phyloP scores from a whole-genome alignment of 768 basidiomycete genomes.

The Boletus reticulatus region DNA sequence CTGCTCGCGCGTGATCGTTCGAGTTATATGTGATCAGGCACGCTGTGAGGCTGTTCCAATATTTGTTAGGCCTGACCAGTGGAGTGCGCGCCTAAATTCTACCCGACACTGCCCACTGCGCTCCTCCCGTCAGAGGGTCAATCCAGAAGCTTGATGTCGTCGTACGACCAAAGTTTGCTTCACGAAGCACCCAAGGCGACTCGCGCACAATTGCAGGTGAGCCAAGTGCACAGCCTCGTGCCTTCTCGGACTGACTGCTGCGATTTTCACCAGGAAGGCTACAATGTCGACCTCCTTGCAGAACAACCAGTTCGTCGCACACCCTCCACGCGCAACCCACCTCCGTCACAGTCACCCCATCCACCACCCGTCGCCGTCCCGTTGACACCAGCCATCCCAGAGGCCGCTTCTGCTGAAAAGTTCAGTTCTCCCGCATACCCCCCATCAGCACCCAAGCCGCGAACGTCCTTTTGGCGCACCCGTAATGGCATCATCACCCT shows the following conservation, averaged over 20 bases:
- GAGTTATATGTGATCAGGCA: conserved; percentile 16
- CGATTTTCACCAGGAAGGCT: too few species aligned
- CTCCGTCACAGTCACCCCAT: conserved; percentile 10
- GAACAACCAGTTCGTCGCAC: conserved; percentile 26
- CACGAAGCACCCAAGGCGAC: conserved; percentile 42
- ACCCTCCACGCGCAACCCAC: conserved; percentile 16
- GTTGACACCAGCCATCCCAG: conserved; percentile 6
- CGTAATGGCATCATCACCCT: conserved; percentile 43
- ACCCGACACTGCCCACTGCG: background rate
- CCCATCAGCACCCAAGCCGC: background rate
- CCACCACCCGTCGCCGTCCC: conserved; percentile 12
- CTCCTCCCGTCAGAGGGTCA: background rate
- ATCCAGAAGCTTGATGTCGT: conserved; percentile 19
- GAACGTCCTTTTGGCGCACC: conserved; percentile 48
- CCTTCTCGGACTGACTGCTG: background rate
- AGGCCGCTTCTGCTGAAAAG: conserved; percentile 15
- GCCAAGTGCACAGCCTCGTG: conserved; percentile 24
- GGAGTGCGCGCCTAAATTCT: conserved; percentile 19
- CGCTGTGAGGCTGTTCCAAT: conserved; percentile 24
- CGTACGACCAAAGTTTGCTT: conserved; percentile 41
- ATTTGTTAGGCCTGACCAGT: too few species aligned
- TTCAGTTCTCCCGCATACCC: background rate
- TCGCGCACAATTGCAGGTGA: conserved; percentile 42
- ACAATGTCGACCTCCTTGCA: conserved; percentile 46
- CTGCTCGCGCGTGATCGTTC: background rate